Conservation (phyloP, 2,329 filamentous ascomycete genomes). For the Tolypocladium paradoxum region DNA sequence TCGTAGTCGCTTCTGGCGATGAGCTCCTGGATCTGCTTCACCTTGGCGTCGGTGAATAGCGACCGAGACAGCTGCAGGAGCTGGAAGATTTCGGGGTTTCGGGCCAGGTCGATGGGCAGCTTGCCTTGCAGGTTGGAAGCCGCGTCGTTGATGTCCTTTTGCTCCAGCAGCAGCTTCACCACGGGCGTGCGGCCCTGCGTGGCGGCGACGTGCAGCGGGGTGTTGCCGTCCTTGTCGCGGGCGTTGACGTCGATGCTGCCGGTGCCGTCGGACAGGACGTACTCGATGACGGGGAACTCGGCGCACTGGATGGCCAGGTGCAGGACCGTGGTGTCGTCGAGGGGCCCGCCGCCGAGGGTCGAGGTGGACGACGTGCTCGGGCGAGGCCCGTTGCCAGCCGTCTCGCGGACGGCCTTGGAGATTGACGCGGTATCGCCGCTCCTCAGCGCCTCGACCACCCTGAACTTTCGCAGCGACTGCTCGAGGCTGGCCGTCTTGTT, state of each 20-base stretch:
- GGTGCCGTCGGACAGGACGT: conserved; percentile 69
- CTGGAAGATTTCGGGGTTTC: conserved; percentile 92
- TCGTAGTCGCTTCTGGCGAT: conserved; percentile 66
- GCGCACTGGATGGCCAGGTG: conserved; percentile 95
- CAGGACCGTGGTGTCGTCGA: conserved; percentile 81
- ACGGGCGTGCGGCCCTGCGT: conserved; percentile 68
- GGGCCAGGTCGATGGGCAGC: conserved; percentile 76
- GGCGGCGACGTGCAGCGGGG: conserved; percentile 79
- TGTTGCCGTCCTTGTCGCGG: conserved; percentile 88
- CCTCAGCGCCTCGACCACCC: conserved; percentile 83
- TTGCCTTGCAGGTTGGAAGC: conserved; percentile 76
- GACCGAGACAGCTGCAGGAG: conserved; percentile 84
- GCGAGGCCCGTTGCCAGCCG: conserved; percentile 39
- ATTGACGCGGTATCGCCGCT: conserved; percentile 87
- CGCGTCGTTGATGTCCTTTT: conserved; percentile 78
- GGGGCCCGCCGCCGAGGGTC: conserved; percentile 27
- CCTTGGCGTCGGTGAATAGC: conserved; percentile 77
- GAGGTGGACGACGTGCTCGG: conserved; percentile 46
- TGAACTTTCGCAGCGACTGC: conserved; percentile 88
- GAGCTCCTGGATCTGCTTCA: conserved; percentile 73
- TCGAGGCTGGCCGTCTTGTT: conserved; percentile 56
- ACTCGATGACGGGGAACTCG: conserved; percentile 85
- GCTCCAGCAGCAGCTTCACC: conserved; percentile 74
- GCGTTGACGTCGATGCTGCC: conserved; percentile 71
- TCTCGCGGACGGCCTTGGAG: conserved; percentile 70